Evolutionary conservation across 805 yeast species (phyloP).

Genomic region (Starmera dryadoides): DNA sequence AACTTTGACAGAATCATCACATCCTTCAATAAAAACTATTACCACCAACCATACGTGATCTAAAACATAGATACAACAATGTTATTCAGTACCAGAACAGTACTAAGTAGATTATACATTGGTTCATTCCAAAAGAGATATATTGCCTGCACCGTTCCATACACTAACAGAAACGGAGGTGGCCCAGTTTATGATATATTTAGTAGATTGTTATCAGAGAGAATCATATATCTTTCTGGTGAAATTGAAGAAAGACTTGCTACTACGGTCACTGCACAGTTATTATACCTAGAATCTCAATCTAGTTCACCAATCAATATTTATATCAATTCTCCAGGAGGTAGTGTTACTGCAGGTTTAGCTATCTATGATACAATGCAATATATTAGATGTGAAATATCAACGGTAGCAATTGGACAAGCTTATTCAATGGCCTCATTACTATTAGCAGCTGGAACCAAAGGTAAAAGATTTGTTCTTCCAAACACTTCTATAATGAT

Average conservation of each 20-base stretch:
- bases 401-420: constrained; percentile 27
- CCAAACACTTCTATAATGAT: constrained; percentile 27
- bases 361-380: constrained; percentile 29
- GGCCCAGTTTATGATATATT: neutral
- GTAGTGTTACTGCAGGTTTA: constrained; percentile 25
- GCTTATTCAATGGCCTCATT: constrained; percentile 28
- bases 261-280: constrained; percentile 2
- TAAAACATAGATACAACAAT: no score
- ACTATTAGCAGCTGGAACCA: constrained; percentile 21
- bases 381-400: constrained; percentile 23
- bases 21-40: no score
- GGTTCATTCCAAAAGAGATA: neutral
- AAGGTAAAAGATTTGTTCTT: constrained; percentile 21
- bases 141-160: neutral
- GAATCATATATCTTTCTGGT: neutral
- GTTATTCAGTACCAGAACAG: no score
- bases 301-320: constrained; percentile 16
- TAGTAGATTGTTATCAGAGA: neutral
- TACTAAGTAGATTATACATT: no score
- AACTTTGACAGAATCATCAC: no score
- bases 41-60: no score
- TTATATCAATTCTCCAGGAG: constrained; percentile 27
- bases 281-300: constrained; percentile 17
- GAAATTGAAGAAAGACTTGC: neutral
- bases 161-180: neutral